These are phyloP conservation scores for Russula sp. DNA, from an alignment of 768 basidiomycete genomes.

Conservation along the genomic window DNA sequence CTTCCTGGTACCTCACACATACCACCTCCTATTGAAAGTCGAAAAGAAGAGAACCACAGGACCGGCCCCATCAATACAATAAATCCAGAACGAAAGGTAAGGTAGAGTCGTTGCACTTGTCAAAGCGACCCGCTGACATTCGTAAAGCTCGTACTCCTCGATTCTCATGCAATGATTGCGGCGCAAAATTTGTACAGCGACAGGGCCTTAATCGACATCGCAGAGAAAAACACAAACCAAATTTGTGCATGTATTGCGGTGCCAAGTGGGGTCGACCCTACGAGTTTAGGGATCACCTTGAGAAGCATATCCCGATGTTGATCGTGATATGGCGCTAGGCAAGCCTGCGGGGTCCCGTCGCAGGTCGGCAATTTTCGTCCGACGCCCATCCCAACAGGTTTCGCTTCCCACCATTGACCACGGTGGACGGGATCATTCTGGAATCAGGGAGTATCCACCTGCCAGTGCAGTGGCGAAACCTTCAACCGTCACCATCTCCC, in stretches of 20 bases:
- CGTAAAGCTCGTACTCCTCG: too few relatives aligned
- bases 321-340: background rate
- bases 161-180: background rate
- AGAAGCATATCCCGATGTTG: background rate
- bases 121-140: background rate
- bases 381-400: background rate
- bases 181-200: background rate
- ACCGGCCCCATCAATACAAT: background rate
- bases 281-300: background rate
- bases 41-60: background rate
- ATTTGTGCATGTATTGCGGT: background rate
- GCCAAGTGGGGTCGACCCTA: conserved; percentile 3
- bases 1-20: too few relatives aligned
- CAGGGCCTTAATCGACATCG: conserved; percentile 4
- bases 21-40: too few relatives aligned
- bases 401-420: background rate
- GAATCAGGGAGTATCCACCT: background rate
- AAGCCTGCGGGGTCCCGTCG: too few relatives aligned
- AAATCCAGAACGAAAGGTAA: background rate
- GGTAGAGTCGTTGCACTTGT: background rate
- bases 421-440: background rate
- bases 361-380: background rate
- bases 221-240: background rate
- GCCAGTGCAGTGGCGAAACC: background rate
- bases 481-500: background rate